phyloP scores from a whole-genome alignment of 805 yeast genomes.

The Lipomyces spencermartinsiae region DNA sequence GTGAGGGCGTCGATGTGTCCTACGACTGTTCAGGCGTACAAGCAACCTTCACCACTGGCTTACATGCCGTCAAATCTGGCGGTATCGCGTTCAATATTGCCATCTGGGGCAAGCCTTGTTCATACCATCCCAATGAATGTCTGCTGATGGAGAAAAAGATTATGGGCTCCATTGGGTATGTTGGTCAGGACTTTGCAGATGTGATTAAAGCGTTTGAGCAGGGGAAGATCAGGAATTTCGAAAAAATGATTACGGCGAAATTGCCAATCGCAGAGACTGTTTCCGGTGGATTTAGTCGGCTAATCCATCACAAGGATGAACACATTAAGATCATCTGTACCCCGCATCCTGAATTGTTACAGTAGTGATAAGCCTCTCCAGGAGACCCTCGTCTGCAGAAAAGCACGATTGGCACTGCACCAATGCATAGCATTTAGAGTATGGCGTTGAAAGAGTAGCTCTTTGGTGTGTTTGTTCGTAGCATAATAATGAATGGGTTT shows the following conservation, averaged over 20 bases:
- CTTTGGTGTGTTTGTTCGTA: too few relatives aligned
- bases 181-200: conserved; percentile 60
- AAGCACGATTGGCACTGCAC: too few relatives aligned
- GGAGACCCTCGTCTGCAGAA: too few relatives aligned
- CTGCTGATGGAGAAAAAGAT: conserved; percentile 61
- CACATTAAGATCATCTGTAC: conserved; percentile 37
- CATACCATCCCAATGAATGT: conserved; percentile 61
- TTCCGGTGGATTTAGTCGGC: conserved; percentile 59
- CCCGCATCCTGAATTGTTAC: conserved; percentile 18
- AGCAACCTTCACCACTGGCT: conserved; percentile 58
- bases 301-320: conserved; percentile 59
- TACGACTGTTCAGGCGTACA: conserved; percentile 64
- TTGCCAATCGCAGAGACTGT: conserved; percentile 58
- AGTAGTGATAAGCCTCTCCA: background rate
- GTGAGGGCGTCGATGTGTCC: conserved; percentile 56
- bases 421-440: too few relatives aligned
- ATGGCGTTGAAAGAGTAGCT: too few relatives aligned
- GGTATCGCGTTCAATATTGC: conserved; percentile 71
- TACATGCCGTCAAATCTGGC: conserved; percentile 57
- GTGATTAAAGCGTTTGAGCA: conserved; percentile 58
- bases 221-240: conserved; percentile 53
- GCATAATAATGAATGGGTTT: too few relatives aligned
- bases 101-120: conserved; percentile 61
- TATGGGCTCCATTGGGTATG: conserved; percentile 69
- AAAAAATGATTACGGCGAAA: conserved; percentile 58